Evolutionary conservation across 768 basidiomycete genomes (phyloP).

Genomic region (Agrocybe chaxingu): DNA sequence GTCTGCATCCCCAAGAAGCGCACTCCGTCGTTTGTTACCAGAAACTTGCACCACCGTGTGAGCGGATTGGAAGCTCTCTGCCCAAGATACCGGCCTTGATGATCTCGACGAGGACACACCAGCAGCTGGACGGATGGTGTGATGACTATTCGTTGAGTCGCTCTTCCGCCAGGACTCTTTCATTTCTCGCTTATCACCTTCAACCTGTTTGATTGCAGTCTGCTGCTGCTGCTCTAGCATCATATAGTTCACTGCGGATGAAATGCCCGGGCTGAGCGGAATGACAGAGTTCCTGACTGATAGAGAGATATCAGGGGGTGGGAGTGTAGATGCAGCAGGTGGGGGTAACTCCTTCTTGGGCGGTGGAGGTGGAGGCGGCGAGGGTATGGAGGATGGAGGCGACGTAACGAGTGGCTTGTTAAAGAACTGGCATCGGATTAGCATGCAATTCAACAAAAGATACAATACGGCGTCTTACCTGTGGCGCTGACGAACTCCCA

Average conservation of each 20-base stretch:
- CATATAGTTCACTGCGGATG: slow-evolving; percentile 52
- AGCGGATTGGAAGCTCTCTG: slow-evolving; percentile 72
- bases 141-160: slow-evolving; percentile 77
- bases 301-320: slow-evolving; percentile 22
- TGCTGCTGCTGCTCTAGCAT: slow-evolving; percentile 23
- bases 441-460: no score
- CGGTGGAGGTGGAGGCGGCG: slow-evolving; percentile 4
- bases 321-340: slow-evolving; percentile 2
- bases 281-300: slow-evolving; percentile 39
- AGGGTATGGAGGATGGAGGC: background rate
- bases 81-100: slow-evolving; percentile 74
- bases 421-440: no score
- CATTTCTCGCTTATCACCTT: slow-evolving; percentile 30
- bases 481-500: no score
- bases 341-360: slow-evolving; percentile 19
- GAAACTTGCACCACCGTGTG: slow-evolving; percentile 65
- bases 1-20: slow-evolving; percentile 64
- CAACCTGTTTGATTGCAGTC: slow-evolving; percentile 11
- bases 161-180: slow-evolving; percentile 82
- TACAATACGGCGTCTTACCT: no score
- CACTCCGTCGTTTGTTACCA: slow-evolving; percentile 59
- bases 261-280: slow-evolving; percentile 49
- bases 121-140: slow-evolving; percentile 61
- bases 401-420: background rate
- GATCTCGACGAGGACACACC: slow-evolving; percentile 36